Evolutionary conservation across 495 filamentous ascomycete genomes (phyloP), one percentile per base, ranked within the genome.

Genomic region (Evansstolkia leycettana): DNA sequence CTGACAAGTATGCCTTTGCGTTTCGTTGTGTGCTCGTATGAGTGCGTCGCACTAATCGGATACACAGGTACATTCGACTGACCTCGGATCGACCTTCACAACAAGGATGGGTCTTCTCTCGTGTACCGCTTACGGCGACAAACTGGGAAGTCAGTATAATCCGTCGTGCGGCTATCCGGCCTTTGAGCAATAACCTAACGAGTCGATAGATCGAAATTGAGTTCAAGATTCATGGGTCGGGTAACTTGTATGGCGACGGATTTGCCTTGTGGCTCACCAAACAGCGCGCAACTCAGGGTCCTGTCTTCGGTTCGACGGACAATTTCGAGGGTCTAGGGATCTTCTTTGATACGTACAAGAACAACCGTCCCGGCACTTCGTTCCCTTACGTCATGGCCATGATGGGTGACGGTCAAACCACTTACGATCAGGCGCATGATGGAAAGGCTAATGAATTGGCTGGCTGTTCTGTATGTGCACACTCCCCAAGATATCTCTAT

Each of bases 281-380:
- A 57, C 77, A 94, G 58, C 82, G 92, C 38, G 89, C 76, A 14
- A 70, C 73, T 34, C 58, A 61, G 20, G 92, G 92, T 15, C 75
- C 79, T 11, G 92, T 99, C 14, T 99, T 99, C 52, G 92, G 92
- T 11, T 76, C 70, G 23, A 70, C 69, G 11, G 92, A 99, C 59
- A 73, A 73, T 31, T 99, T 96, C 46, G 90, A 96, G 50, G 92
- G 92, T 9, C 72, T 99, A 10, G 92, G 90, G 27, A 71, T 99
- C 51, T 95, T 99, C 70, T 78, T 99, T 64, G 92, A 99, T 54
- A 99, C 92, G 31, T 99, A 99, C 68, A 99, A 99, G 76, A 99
- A 99, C 65, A 93, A 94, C 66, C 77, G 92, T 12, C 92, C 92
- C 7, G 92, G 92, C 7, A 78, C 81, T 12, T 79, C 92, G 15